phyloP scores from a whole-genome alignment of 306 rosid genomes.

The Cicer judaicum region DNA sequence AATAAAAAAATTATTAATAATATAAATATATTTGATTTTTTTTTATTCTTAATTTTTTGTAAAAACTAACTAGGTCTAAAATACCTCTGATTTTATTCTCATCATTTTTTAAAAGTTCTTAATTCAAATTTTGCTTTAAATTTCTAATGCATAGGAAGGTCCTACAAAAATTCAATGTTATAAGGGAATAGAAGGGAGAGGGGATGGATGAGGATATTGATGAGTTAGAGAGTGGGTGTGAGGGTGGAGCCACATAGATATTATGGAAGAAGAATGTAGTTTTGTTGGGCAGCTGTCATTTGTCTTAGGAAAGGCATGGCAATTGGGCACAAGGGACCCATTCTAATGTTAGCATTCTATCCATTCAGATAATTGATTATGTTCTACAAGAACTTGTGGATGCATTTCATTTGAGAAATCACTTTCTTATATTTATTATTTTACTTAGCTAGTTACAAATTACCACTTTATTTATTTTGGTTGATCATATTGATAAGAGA shows the following conservation, averaged over 20 bases:
- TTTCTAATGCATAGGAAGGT: conserved; percentile 26
- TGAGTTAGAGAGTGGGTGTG: conserved; percentile 21
- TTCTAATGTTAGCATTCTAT: conserved; percentile 56
- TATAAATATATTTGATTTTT: too few species aligned
- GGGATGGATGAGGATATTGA: conserved; percentile 42
- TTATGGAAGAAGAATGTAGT: conserved; percentile 34
- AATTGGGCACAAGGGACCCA: conserved; percentile 58
- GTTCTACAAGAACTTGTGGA: not conserved
- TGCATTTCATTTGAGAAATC: not conserved
- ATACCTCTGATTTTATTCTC: too few species aligned
- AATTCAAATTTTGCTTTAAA: too few species aligned
- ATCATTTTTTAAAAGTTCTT: too few species aligned
- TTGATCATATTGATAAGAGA: too few species aligned
- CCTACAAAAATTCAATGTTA: conserved; percentile 41
- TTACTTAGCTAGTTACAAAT: not conserved
- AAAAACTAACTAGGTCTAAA: too few species aligned
- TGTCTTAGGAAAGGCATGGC: conserved; percentile 38
- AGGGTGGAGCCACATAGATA: conserved; percentile 44
- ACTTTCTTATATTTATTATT: not conserved
- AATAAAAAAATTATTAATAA: too few species aligned
- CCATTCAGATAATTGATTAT: conserved; percentile 45
- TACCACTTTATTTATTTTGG: too few species aligned
- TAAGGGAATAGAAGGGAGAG: conserved; percentile 34
- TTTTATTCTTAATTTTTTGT: too few species aligned
- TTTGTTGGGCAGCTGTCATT: conserved; percentile 59